Percentiles rank a stretch among this genome's conserved stretches.
Evolutionary conservation across 495 filamentous ascomycete genomes (phyloP).

Genomic region (Hypoxylon intermedium): DNA sequence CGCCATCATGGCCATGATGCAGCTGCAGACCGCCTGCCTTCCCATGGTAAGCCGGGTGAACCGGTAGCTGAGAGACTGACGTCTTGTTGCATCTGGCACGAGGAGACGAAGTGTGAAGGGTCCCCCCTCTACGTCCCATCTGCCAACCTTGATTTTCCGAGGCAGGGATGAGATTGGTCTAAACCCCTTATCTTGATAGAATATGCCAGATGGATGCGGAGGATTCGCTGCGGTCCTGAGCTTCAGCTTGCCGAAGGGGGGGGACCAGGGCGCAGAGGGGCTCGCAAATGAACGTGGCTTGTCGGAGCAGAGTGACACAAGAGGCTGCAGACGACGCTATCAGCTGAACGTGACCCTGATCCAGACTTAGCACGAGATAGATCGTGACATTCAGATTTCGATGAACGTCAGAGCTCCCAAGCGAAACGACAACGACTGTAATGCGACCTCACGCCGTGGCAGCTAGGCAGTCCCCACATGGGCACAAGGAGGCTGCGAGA

Average conservation of each 20-base stretch:
- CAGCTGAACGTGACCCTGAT: too few relatives aligned
- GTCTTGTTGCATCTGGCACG: slow-evolving; percentile 33
- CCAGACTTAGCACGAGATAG: slow-evolving; percentile 21
- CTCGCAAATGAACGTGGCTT: slow-evolving; percentile 14
- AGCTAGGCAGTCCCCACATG: slow-evolving; percentile 10
- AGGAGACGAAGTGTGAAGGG: slow-evolving; percentile 10
- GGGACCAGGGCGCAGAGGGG: not conserved
- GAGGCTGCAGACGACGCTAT: slow-evolving; percentile 37
- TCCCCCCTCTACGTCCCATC: slow-evolving; percentile 11
- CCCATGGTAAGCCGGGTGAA: slow-evolving; percentile 17
- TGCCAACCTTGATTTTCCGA: slow-evolving; percentile 23
- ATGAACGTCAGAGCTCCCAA: slow-evolving; percentile 27
- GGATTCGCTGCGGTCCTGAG: slow-evolving; percentile 14
- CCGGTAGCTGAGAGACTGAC: slow-evolving; percentile 35
- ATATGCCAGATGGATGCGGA: slow-evolving; percentile 36
- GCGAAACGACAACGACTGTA: slow-evolving; percentile 12
- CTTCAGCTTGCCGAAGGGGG: slow-evolving; percentile 23
- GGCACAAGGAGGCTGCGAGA: not conserved
- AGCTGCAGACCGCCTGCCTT: slow-evolving; percentile 35
- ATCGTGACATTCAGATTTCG: slow-evolving; percentile 22
- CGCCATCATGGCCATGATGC: slow-evolving; percentile 25
- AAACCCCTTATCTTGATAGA: slow-evolving; percentile 35
- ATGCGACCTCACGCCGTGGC: not conserved
- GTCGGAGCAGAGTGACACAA: slow-evolving; percentile 33
- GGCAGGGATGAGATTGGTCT: slow-evolving; percentile 22